Evolutionary conservation across 2,329 filamentous ascomycete genomes (phyloP).

Genomic region (Aphanocladium album): DNA sequence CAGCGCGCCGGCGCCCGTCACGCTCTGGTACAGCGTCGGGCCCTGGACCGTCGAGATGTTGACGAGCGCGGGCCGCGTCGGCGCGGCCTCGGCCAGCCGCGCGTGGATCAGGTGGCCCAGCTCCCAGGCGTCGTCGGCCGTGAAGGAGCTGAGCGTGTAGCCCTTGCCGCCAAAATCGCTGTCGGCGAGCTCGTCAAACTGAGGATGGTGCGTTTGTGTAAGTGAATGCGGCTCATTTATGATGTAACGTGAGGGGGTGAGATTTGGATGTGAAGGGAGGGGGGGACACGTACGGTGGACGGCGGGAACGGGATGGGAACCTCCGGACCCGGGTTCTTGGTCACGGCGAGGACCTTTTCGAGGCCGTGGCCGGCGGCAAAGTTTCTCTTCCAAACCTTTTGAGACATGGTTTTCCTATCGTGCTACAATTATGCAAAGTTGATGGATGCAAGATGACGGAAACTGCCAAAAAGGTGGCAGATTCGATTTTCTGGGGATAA

Average conservation of each 20-base stretch:
- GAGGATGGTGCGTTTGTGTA: not conserved
- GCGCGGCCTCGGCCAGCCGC: constrained; percentile 47
- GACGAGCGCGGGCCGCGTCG: constrained; percentile 47
- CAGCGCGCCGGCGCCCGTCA: constrained; percentile 59
- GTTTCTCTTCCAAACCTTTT: constrained; percentile 24
- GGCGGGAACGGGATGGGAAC: constrained; percentile 19
- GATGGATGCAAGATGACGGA: not conserved
- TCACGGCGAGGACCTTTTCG: constrained; percentile 20
- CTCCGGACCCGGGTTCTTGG: constrained; percentile 17
- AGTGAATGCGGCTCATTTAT: no score
- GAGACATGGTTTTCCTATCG: constrained; percentile 30
- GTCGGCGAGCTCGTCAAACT: constrained; percentile 28
- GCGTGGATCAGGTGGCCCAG: constrained; percentile 61
- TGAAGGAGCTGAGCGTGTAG: constrained; percentile 50
- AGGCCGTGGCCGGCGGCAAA: constrained; percentile 23
- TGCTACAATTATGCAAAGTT: not conserved
- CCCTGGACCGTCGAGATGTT: constrained; percentile 58
- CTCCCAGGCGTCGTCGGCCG: constrained; percentile 57
- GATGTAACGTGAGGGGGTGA: not conserved
- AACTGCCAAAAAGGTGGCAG: not conserved
- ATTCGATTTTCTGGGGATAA: not conserved
- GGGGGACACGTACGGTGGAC: constrained; percentile 18
- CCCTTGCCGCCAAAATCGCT: constrained; percentile 34
- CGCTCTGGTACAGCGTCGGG: constrained; percentile 66
- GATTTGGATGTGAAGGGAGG: no score